Evolutionary conservation across 1,284 basidiomycete genomes (phyloP), one percentile per base, ranked within the genome.

Genomic region (Salmacisia buchloeana): DNA sequence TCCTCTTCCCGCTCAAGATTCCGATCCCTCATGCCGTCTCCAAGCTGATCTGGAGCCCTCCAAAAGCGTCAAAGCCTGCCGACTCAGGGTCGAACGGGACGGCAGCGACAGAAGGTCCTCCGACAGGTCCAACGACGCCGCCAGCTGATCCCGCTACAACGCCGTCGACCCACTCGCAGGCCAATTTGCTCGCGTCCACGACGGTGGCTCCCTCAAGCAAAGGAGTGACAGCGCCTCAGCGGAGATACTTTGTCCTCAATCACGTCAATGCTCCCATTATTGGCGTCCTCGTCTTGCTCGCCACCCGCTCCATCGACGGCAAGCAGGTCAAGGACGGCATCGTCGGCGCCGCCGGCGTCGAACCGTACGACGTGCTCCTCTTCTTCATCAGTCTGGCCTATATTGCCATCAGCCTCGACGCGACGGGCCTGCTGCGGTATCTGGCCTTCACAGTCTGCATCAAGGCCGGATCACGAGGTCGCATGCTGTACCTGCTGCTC

Each of bases 341-440:
- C 41, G 83, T 84, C 0, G 89, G 89, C 23, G 82, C 84, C 0
- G 88, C 88, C 57, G 89, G 89, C 2, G 85, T 97, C 41, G 86
- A 90, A 69, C 94, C 94, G 0, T 91, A 94, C 74, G 92, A 96
- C 79, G 92, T 97, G 66, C 86, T 97, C 80, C 90, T 91, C 31
- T 83, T 97, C 3, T 97, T 97, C 82, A 87, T 92, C 69, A 90
- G 89, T 1, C 84, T 97, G 61, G 93, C 93, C 0, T 98, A 97
- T 82, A 89, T 97, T 82, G 88, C 94, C 2, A 89, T 97, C 58
- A 92, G 92, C 0, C 85, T 97, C 39, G 94, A 98, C 75, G 85
- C 89, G 7, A 93, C 92, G 0, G 94, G 94, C 1, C 83, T 94
- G 12, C 84, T 97, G 3, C 87, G 89, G 52, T 90, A 88, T 56